Evolutionary conservation across 805 yeast species (phyloP), one percentile per base, ranked within the genome.

Genomic region (Zygosaccharomyces rouxii): DNA sequence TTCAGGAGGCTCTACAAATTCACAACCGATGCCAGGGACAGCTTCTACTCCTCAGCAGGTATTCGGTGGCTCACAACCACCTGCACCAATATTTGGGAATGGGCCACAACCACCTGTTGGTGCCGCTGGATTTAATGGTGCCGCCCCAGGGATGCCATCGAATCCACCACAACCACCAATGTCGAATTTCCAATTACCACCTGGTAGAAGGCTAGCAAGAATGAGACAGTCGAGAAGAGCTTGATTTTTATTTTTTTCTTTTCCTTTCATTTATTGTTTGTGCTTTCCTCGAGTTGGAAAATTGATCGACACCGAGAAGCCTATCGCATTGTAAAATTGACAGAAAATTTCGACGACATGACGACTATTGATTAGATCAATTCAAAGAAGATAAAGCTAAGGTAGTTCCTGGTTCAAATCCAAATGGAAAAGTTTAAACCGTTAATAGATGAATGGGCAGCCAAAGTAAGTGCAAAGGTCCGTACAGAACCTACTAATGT

Each of bases 191-290:
- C 54, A 51, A 18, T 16, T 55, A 25, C 53, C 56, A 5, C 56
- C 56, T 9, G 55, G 55, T 18, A 61, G 68, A 43, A 54, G 53
- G 35, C 37, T 64, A 18, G 68, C 68, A 16, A 56, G 69, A 44
- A 63, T 63, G 67, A 58, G 67, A 49, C 55, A 52, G 16, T 49
- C 64, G 22, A 59, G 67, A 51, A 57, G 69, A 28, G 48, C 42
- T 10, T 39, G 33, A 26, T 18, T 14, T 25, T 3, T 25, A 18
- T 18, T 33, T 19, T 22, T 29, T 29, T 35, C 21, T 21, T 13
- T 35, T 22, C 21, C 7, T 33, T 16, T 19, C 21, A 25, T 40
- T n/a, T 29, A 25, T 28, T 14, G 26, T 39, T 39, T 39, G 25
- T 30, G 43, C 31, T 26, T 39, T 39, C 25, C 43, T 39, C 21